These are phyloP conservation scores for Onygenales sp. DNA, from an alignment of 2,329 filamentous ascomycete species.

Conservation along the genomic window DNA sequence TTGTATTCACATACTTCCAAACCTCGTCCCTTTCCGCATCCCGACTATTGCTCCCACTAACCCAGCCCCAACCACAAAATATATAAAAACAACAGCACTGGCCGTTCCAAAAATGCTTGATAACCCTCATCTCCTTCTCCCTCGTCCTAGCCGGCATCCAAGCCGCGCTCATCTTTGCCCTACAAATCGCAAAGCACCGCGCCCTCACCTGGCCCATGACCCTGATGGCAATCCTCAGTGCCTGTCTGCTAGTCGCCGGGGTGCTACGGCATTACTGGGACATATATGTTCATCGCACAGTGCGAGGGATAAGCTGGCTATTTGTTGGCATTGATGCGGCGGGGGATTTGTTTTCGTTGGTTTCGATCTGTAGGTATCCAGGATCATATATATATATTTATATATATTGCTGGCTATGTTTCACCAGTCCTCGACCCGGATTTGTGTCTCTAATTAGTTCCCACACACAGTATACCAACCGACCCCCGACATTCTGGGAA, in stretches of 20 bases:
- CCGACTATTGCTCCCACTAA: too few relatives aligned
- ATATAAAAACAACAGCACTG: constrained; percentile 36
- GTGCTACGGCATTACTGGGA: constrained; percentile 62
- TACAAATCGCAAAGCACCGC: constrained; percentile 37
- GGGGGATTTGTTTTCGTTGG: constrained; percentile 57
- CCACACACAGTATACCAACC: constrained; percentile 43
- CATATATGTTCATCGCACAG: constrained; percentile 56
- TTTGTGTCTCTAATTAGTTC: neutral
- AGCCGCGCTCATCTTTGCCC: constrained; percentile 48
- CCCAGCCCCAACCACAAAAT: neutral
- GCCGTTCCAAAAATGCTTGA: constrained; percentile 40
- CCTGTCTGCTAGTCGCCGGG: constrained; percentile 53
- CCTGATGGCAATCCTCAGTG: constrained; percentile 58
- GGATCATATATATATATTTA: too few relatives aligned
- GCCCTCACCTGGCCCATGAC: constrained; percentile 52
- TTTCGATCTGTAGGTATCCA: constrained; percentile 44
- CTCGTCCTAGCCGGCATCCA: constrained; percentile 51
- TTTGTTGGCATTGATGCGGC: constrained; percentile 62
- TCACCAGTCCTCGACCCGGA: neutral
- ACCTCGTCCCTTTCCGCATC: neutral
- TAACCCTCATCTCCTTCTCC: constrained; percentile 44
- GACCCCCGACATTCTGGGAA: constrained; percentile 49
- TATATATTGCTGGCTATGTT: neutral
- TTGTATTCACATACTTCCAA: neutral
- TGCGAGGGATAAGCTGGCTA: constrained; percentile 61